Base-by-base conservation (phyloP, 78 protist genomes). In the Paulinella micropora region DNA sequence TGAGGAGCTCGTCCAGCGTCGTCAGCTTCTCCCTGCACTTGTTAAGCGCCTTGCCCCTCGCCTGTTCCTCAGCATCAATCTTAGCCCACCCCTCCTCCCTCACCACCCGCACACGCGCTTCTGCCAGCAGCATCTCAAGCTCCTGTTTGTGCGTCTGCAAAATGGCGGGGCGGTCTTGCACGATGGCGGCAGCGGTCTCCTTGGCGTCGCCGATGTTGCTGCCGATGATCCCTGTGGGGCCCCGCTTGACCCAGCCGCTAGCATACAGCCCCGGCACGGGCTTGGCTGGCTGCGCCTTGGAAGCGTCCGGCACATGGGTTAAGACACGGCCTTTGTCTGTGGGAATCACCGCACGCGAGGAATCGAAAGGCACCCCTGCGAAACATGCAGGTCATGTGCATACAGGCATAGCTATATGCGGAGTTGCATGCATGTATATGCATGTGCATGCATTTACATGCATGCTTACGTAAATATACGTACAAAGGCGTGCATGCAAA, bases 161-260 rank as follows among this genome's bases (percentile, higher is more conserved):
- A 0, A 64, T 38, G 0, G 34, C 1, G 36, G n/a, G 34, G 36
- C 31, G 40, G 34, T 88, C 90, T 6, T 3, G 26, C 29, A 88
- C 9, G n/a, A 88, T 29, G 9, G 90, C 2, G 23, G 67, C 79
- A 31, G 41, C 91, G 0, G 87, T 89, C 64, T 83, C 79, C 38
- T 32, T 32, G 28, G 79, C 88, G 51, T 86, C 88, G 31, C 26
- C 1, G 34, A 89, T 79, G 39, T 89, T 89, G 79, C 37, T 89
- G 29, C 85, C 64, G 39, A 89, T 79, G 67, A 89, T 86, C 38
- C 91, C 91, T 0, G 39, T 36, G 39, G 91, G 91, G 32, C 91
- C 91, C 0, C 91, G 88, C 87, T 85, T 83, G 39, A 73, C 51
- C 91, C 91, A 89, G 37, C 91, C 91, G 51, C 39, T 34, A 28